phyloP scores from a whole-genome alignment of 768 basidiomycete genomes.

The Suillus discolor region DNA sequence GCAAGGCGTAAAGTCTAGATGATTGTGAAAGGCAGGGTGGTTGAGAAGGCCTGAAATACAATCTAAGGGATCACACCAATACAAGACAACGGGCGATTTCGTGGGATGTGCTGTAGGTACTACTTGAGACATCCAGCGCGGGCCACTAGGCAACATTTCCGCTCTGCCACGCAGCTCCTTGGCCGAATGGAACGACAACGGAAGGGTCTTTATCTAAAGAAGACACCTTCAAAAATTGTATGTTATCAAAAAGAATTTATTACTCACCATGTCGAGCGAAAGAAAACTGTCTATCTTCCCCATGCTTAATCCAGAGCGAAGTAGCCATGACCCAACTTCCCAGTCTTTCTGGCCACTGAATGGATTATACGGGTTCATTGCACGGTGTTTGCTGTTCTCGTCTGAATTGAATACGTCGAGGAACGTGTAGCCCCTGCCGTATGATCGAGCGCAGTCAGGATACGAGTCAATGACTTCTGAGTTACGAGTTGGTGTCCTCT shows the following conservation, averaged over 20 bases:
- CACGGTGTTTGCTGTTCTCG: neutral
- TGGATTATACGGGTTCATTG: neutral
- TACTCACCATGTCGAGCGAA: conserved; percentile 13
- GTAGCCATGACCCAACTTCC: neutral
- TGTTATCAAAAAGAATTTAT: conserved; percentile 2
- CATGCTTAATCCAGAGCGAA: conserved; percentile 31
- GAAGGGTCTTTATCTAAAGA: conserved; percentile 8
- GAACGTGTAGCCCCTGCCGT: neutral
- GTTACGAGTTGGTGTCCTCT: neutral
- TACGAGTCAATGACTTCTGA: neutral
- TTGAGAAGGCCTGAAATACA: conserved; percentile 23
- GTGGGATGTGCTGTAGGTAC: conserved; percentile 17
- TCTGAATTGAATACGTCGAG: neutral
- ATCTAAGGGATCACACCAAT: conserved; percentile 29
- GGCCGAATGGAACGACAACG: conserved; percentile 26
- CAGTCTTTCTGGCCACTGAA: neutral
- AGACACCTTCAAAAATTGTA: neutral
- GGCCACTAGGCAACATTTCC: conserved; percentile 26
- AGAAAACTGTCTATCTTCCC: conserved; percentile 30
- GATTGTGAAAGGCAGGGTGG: conserved; percentile 22
- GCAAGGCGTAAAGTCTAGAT: conserved; percentile 23
- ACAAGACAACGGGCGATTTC: conserved; percentile 24
- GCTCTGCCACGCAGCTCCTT: conserved; percentile 22
- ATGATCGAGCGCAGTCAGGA: neutral
- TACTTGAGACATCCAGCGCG: conserved; percentile 22